Conservation (phyloP, 2,329 filamentous ascomycete genomes). For the Diaporthe australafricana region DNA sequence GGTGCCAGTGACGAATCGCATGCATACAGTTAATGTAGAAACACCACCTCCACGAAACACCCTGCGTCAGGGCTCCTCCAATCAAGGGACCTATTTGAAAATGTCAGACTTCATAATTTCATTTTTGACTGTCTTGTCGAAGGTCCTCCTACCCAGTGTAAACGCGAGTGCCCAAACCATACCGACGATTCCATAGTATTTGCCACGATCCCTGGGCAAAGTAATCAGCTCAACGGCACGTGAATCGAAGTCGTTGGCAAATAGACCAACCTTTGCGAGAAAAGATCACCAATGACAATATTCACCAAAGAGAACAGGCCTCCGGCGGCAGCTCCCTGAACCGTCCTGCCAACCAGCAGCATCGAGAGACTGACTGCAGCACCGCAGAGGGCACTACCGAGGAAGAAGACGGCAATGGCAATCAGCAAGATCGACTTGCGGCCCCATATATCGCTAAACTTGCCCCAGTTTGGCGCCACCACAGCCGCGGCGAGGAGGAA, state of each 20-base stretch:
- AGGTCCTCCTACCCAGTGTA: no score
- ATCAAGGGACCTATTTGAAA: no score
- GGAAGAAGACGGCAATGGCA: constrained; percentile 49
- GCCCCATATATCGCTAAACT: constrained; percentile 56
- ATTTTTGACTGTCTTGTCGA: no score
- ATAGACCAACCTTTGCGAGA: no score
- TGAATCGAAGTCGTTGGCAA: no score
- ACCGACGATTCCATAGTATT: constrained; percentile 48
- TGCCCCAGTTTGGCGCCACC: constrained; percentile 69
- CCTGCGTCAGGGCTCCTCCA: constrained; percentile 42
- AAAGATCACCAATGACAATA: constrained; percentile 53
- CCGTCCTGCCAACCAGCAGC: constrained; percentile 49
- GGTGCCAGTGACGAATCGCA: no score
- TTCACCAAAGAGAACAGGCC: constrained; percentile 51
- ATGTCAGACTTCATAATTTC: no score
- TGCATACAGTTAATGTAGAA: constrained; percentile 45
- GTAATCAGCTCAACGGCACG: no score
- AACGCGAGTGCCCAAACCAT: constrained; percentile 61
- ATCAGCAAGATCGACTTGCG: constrained; percentile 52
- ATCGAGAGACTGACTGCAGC: constrained; percentile 48
- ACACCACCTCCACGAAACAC: constrained; percentile 42
- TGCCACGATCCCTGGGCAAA: constrained; percentile 43
- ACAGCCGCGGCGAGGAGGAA: constrained; percentile 72
- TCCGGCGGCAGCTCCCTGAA: constrained; percentile 51
- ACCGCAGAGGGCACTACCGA: constrained; percentile 51